Conservation (phyloP, 768 basidiomycete species). For the Boletus patriciae region DNA sequence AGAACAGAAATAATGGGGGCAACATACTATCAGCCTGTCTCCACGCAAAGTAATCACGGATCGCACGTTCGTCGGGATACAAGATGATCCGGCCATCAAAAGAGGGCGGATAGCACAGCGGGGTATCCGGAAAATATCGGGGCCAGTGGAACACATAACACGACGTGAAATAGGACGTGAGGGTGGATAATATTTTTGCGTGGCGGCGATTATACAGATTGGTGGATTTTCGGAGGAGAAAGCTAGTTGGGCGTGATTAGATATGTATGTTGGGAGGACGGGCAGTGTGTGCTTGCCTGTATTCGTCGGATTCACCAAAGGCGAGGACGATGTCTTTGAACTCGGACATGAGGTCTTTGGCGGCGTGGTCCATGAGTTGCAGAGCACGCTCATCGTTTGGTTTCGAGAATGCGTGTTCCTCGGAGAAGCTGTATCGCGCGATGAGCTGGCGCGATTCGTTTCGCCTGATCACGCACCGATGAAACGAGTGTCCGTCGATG, state of each 20-base stretch:
- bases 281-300: slow-evolving; percentile 56
- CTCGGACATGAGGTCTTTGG: slow-evolving; percentile 75
- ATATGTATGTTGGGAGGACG: neutral
- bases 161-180: slow-evolving; percentile 88
- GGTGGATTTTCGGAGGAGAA: slow-evolving; percentile 76
- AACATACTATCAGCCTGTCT: slow-evolving; percentile 90
- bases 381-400: slow-evolving; percentile 91
- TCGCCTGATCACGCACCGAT: slow-evolving; percentile 55
- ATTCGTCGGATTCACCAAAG: slow-evolving; percentile 98
- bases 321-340: slow-evolving; percentile 82
- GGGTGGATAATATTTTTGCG: slow-evolving; percentile 81
- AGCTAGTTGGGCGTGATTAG: slow-evolving; percentile 48
- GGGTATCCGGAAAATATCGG: slow-evolving; percentile 68
- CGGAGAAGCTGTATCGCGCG: slow-evolving; percentile 65
- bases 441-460: neutral
- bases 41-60: slow-evolving; percentile 95
- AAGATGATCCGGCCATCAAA: slow-evolving; percentile 89
- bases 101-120: slow-evolving; percentile 79
- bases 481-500: slow-evolving; percentile 92
- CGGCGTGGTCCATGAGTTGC: slow-evolving; percentile 89
- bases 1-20: neutral
- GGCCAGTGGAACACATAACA: slow-evolving; percentile 88
- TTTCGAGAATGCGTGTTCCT: slow-evolving; percentile 77
- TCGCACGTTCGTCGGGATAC: slow-evolving; percentile 70
- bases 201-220: slow-evolving; percentile 81